Evolutionary conservation across 805 yeast species (phyloP), one percentile per base, ranked within the genome.

Genomic region (Saturnispora diversa): DNA sequence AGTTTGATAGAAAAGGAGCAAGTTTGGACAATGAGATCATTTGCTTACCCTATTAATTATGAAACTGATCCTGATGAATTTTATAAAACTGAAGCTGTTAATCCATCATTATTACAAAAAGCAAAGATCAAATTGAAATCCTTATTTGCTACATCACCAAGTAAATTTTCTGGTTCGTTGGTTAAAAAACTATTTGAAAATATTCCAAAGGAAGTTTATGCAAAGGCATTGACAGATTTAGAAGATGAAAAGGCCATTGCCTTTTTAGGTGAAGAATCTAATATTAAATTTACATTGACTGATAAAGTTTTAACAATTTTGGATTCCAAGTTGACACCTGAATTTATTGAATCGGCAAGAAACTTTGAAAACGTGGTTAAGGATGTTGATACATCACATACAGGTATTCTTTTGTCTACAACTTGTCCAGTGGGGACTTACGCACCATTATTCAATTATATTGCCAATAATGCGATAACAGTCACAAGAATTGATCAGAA

Each of bases 1-100:
- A 80, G 94, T 1, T 76, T 84, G 80, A 63, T 80, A 40, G 86
- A 80, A 50, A 73, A 82, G 40, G 88, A 84, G 49, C 71, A 71
- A 9, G 60, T 67, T 21, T 58, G 79, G 36, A 58, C 74, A 0
- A 64, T 63, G 27, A 59, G 64, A 2, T 59, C 71, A 0, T 80
- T 74, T 52, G 60, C 69, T 20, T 62, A 54, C 35, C 54, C 66
- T 7, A 48, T 51, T 11, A 46, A 50, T 4, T 44, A 47, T 13
- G 51, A 42, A 6, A 44, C 44, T 19, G n/a, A 31, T 10, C 36
- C 50, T 17, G 23, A 45, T 19, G 21, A 52, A 4, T 20, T 16
- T 4, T 29, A 34, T 12, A 35, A 35, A 6, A 13, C 24, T n/a
- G 43, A 41, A 11, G 35, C 38, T n/a, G 30, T 26, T 15, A 31